Percentiles rank a stretch among this genome's conserved stretches.
phyloP scores from a whole-genome alignment of 192 early-diverging fungal species.

The Lunasporangiospora selenospora region DNA sequence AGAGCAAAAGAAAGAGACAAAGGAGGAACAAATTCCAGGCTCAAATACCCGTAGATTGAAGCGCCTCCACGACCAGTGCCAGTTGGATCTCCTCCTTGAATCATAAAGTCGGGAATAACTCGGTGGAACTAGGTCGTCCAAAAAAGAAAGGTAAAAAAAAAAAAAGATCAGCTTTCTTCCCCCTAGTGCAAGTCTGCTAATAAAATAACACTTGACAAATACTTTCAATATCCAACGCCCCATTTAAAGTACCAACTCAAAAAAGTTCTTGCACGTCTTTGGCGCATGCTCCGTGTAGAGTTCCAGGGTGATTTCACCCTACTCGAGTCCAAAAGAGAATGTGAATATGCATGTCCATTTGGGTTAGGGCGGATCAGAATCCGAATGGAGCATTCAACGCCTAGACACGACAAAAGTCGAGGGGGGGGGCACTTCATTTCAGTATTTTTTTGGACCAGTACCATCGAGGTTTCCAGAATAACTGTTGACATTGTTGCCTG shows the following conservation, averaged over 20 bases:
- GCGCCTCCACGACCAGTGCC: constrained; percentile 90
- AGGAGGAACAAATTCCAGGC: constrained; percentile 2
- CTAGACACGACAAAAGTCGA: too few species aligned
- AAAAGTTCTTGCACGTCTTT: constrained; percentile 86
- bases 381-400: too few species aligned
- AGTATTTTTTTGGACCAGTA: not conserved
- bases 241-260: constrained; percentile 61
- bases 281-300: constrained; percentile 90
- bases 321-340: not conserved
- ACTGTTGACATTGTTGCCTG: constrained; percentile 45
- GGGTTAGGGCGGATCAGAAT: not conserved
- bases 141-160: not conserved
- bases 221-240: not conserved
- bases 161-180: constrained; percentile 1
- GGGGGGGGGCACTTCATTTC: too few species aligned
- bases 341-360: not conserved
- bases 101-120: constrained; percentile 91
- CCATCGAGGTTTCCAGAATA: constrained; percentile 62
- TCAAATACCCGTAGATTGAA: constrained; percentile 80
- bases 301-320: constrained; percentile 75
- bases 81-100: constrained; percentile 98
- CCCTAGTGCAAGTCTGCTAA: too few species aligned
- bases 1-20: not conserved
- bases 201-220: not conserved
- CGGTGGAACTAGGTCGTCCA: constrained; percentile 72